Base-by-base conservation (phyloP, 164 flowering plant genomes). In the Akebia trifoliata region DNA sequence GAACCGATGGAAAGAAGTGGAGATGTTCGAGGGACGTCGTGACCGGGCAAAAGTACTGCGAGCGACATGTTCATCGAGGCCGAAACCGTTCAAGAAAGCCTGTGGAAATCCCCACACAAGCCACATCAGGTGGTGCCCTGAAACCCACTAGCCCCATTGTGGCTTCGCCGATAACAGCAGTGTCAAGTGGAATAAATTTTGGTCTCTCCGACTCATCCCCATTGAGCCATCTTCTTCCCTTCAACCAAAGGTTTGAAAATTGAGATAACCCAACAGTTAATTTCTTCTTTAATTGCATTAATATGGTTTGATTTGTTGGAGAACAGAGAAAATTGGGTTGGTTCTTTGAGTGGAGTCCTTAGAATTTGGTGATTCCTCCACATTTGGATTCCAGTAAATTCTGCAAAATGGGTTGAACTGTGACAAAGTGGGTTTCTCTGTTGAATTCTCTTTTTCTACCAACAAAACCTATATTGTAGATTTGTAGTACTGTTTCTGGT, bases 61-160 rank as follows among this genome's bases (percentile, higher is more conserved):
- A 87, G 70, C 93, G 93, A 68, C 97, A 90, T 70, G 55, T 87
- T 74, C 87, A 87, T 75, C 83, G 93, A 26, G 95, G 97, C 71
- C 73, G 89, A 40, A 87, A 87, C 82, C 97, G 93, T 90, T 87
- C 97, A 85, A 90, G 97, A 90, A 87, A 87, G 97, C 95, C 84
- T 81, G 93, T 85, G 95, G 95, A 87, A 87, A 62, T n/a, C 59
- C 63, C 78, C 83, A 14, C 40, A 32, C 6, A 34, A 12, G 22
- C 72, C 29, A 39, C 54, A 37, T 62, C 50, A 59, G 26, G 60
- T 24, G 9, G 50, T 28, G 50, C 64, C 46, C 7, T 58, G 28
- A 57, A 55, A 29, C 6, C 62, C 61, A 10, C 40, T 3, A 7
- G 26, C 42, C 21, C 40, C 28, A 6, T 12, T 28, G 39, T 46